Conservation (phyloP, 345 rosid species). For the Orychophragmus violaceus region DNA sequence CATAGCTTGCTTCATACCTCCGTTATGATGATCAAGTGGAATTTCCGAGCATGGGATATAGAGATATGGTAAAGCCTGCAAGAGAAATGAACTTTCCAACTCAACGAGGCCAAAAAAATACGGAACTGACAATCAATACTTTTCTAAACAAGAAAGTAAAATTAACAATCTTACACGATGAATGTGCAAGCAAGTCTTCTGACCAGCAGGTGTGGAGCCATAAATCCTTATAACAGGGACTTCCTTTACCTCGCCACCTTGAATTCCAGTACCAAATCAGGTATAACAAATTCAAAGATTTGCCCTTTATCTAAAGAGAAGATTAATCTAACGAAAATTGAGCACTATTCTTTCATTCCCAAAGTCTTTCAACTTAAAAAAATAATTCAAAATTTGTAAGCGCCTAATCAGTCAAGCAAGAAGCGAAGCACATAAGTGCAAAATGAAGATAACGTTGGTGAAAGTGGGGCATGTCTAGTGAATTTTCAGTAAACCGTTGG, state of each 20-base stretch:
- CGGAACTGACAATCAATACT: neutral
- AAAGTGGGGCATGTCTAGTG: neutral
- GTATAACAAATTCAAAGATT: neutral
- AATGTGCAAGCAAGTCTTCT: conserved; percentile 89
- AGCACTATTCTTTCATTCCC: neutral
- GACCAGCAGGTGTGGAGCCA: conserved; percentile 89
- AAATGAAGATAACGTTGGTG: neutral
- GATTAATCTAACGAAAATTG: neutral
- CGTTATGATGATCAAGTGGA: conserved; percentile 31
- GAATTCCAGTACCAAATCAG: neutral
- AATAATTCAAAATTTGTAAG: too few relatives aligned
- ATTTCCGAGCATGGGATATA: conserved; percentile 71
- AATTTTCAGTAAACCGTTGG: neutral
- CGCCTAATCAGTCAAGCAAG: neutral
- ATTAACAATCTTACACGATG: conserved; percentile 49
- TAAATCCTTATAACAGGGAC: conserved; percentile 81
- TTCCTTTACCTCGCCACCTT: conserved; percentile 80
- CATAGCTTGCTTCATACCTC: conserved; percentile 39
- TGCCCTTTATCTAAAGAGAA: neutral
- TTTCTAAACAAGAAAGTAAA: neutral
- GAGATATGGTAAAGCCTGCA: conserved; percentile 81
- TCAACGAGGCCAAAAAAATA: neutral
- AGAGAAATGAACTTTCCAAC: conserved; percentile 2
- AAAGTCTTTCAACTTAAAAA: neutral
- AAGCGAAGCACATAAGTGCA: neutral